A percentile compares a stretch with the other conserved stretches of the same genome.
Conservation (phyloP, 2,329 filamentous ascomycete genomes). For the Colletotrichum acutatum region DNA sequence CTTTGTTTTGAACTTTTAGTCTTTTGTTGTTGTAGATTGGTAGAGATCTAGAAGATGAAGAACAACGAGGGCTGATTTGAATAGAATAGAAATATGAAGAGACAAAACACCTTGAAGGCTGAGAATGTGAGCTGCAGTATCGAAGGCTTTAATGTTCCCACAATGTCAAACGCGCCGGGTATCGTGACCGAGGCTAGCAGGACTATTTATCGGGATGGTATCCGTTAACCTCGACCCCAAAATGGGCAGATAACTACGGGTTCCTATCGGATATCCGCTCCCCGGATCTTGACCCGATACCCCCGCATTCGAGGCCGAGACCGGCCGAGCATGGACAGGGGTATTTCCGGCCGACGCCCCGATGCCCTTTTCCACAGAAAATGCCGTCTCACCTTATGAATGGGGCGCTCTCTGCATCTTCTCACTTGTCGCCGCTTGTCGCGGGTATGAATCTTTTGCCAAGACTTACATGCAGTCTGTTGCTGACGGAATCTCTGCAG, state of each 20-base stretch:
- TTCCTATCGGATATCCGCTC: constrained; percentile 33
- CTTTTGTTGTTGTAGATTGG: not conserved
- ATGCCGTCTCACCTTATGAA: not conserved
- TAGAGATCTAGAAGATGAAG: not conserved
- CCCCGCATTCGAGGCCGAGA: constrained; percentile 33
- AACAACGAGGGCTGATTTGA: not conserved
- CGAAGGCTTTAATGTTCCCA: constrained; percentile 10
- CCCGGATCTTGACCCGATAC: constrained; percentile 31
- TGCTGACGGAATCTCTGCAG: not conserved
- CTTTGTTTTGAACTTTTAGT: not conserved
- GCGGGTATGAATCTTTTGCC: not conserved
- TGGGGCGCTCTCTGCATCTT: not conserved
- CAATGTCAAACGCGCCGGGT: not conserved
- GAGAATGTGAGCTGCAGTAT: not conserved
- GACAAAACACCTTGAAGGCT: not conserved
- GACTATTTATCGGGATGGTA: constrained; percentile 9
- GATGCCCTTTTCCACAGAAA: constrained; percentile 16
- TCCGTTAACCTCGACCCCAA: constrained; percentile 8
- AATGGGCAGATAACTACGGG: constrained; percentile 15
- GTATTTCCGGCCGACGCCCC: constrained; percentile 32
- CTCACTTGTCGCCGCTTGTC: not conserved
- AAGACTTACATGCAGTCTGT: not conserved
- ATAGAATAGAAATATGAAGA: too few species aligned
- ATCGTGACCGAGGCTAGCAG: constrained; percentile 16
- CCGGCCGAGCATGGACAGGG: constrained; percentile 32